Percentiles rank a stretch among this genome's conserved stretches.
Conservation (phyloP, 2,329 filamentous ascomycete species). For the Sarocladiaceae sp. region DNA sequence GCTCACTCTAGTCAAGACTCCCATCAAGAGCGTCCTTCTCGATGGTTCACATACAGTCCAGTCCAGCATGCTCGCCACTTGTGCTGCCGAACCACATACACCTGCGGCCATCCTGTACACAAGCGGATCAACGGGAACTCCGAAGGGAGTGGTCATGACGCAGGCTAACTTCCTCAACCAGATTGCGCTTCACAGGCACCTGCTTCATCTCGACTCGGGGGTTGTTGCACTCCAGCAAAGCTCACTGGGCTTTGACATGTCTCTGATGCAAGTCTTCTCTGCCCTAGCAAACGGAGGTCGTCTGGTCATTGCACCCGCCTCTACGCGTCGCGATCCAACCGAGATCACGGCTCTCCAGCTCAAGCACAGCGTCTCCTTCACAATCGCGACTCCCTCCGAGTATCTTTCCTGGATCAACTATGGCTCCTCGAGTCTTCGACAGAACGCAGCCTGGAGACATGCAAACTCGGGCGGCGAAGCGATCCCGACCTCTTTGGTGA, state of each 20-base stretch:
- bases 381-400: conserved; percentile 30
- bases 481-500: conserved; percentile 9
- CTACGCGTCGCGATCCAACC: conserved; percentile 21
- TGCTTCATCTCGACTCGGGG: conserved; percentile 13
- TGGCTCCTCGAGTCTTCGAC: not conserved
- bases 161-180: conserved; percentile 24
- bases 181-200: conserved; percentile 14
- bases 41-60: too few species aligned
- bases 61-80: too few species aligned
- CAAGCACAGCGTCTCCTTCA: conserved; percentile 24
- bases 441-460: conserved; percentile 7
- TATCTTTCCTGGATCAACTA: conserved; percentile 19
- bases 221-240: conserved; percentile 31
- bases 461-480: conserved; percentile 17
- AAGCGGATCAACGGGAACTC: conserved; percentile 25
- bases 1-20: not conserved
- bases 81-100: conserved; percentile 1
- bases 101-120: conserved; percentile 27
- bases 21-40: too few species aligned
- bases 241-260: conserved; percentile 34
- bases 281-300: conserved; percentile 29
- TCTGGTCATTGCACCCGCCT: conserved; percentile 26
- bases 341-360: conserved; percentile 18
- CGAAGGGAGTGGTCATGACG: conserved; percentile 33
- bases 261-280: conserved; percentile 29